A percentile compares a stretch with the other conserved stretches of the same genome.
Evolutionary conservation across 371 early-diverging fungal genomes (phyloP).

Genomic region (Actinomucor elegans): DNA sequence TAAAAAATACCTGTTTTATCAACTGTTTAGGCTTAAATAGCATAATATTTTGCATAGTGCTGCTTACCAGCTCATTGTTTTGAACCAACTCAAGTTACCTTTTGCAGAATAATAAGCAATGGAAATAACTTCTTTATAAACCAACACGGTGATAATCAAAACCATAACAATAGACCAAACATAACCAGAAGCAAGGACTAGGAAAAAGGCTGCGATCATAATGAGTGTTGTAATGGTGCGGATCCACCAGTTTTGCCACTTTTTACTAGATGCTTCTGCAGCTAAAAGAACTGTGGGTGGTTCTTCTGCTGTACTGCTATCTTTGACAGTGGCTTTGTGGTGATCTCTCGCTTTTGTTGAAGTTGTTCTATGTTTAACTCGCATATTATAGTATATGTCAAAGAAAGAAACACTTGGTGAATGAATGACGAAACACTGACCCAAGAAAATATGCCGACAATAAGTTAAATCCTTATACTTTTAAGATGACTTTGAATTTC

Average conservation of each 20-base stretch:
- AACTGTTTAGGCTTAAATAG: background rate
- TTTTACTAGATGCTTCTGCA: constrained; percentile 54
- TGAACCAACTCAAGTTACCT: constrained; percentile 88
- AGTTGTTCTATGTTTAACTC: too few relatives aligned
- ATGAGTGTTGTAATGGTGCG: constrained; percentile 84
- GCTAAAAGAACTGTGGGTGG: constrained; percentile 33
- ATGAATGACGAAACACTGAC: too few relatives aligned
- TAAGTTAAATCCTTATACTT: too few relatives aligned
- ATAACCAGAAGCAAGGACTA: constrained; percentile 80
- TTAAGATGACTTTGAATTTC: too few relatives aligned
- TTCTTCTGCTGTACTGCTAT: background rate
- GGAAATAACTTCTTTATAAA: constrained; percentile 90
- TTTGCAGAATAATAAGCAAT: constrained; percentile 84
- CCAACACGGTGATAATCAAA: constrained; percentile 73
- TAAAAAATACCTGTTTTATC: constrained; percentile 68
- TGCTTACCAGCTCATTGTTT: constrained; percentile 87
- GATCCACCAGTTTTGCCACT: constrained; percentile 79
- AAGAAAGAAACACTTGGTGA: too few relatives aligned
- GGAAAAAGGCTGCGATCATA: constrained; percentile 86
- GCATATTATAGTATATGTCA: too few relatives aligned
- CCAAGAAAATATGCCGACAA: too few relatives aligned
- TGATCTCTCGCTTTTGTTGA: too few relatives aligned
- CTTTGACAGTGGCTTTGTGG: too few relatives aligned
- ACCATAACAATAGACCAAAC: constrained; percentile 82
- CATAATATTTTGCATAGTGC: background rate